Base-by-base conservation (phyloP, 2,329 filamentous ascomycete species). In the Colletotrichum tamarilloi region DNA sequence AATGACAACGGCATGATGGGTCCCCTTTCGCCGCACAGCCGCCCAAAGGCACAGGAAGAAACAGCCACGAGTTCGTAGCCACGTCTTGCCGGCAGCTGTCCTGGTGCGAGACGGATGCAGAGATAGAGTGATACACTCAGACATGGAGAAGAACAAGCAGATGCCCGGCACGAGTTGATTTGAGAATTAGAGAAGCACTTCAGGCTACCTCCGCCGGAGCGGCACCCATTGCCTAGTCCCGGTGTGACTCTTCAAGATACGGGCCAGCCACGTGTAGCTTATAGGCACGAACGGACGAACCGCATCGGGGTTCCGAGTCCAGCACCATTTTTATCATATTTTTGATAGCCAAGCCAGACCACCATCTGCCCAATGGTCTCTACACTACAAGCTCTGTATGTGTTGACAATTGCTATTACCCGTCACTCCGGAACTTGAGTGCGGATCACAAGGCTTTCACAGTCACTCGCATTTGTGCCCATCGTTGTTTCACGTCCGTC, bases 361-460 rank as follows among this genome's bases (percentile, higher is more conserved):
- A 5, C 52, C 22, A 46, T 11, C 38, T 32, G 62, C 22, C 42
- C 56, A 28, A n/a, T 52, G 19, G 32, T 7, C 30, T 9, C 22
- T 56, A 2, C 38, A 42, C 38, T 42, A 42, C 14, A 16, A 6
- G 14, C 14, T 42, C 14, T 42, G 24, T 32, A 22, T 49, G 16
- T 1, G 42, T n/a, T n/a, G 42, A 8, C 42, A 49, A 49, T 63
- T 53, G 12, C 11, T 35, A 14, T 26, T 32, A 26, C 32, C 24
- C 52, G 35, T 35, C 66, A 55, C 68, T 6, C 68, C 42, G 67
- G 38, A 11, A 53, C 42, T 22, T 52, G n/a, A 32, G 24, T 63
- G 42, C 59, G 66, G 62, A 69, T 68, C 28, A 49, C 42, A n/a
- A 42, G 24, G 24, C 35, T 30, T 9, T n/a, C 35, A 42, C 26